Evolutionary conservation across 31 red algal genomes (phyloP).

Genomic region (Endocladia muricata): DNA sequence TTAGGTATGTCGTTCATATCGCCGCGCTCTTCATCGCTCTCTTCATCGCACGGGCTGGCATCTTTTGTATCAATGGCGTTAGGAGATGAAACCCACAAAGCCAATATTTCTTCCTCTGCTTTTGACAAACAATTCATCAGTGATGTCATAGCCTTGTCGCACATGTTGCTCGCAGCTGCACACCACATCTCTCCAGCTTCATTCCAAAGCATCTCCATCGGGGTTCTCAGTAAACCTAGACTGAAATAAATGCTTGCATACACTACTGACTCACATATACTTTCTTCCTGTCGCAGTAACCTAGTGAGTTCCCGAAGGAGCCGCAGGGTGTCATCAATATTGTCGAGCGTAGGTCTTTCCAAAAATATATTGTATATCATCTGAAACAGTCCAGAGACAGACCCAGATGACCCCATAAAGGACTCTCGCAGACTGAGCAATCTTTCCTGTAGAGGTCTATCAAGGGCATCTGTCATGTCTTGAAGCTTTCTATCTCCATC

Average conservation of each 20-base stretch:
- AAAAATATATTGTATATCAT: conserved; percentile 6
- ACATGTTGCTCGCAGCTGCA: conserved; percentile 7
- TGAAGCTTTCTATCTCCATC: too few relatives aligned
- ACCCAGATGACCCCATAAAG: too few relatives aligned
- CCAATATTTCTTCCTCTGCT: too few relatives aligned
- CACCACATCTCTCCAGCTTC: conserved; percentile 40
- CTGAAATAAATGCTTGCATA: conserved; percentile 37
- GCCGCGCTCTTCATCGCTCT: too few relatives aligned
- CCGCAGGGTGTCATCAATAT: conserved; percentile 10
- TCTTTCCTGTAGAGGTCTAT: too few relatives aligned
- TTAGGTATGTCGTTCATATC: too few relatives aligned
- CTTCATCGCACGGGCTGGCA: too few relatives aligned
- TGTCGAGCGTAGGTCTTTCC: conserved; percentile 17
- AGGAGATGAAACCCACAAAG: too few relatives aligned
- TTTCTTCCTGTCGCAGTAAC: conserved; percentile 20
- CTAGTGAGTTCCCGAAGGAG: conserved; percentile 42
- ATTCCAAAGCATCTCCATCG: conserved; percentile 58
- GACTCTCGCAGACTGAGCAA: too few relatives aligned
- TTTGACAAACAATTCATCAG: not conserved
- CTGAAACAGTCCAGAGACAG: not conserved
- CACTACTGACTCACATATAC: conserved; percentile 3
- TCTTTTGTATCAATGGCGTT: too few relatives aligned
- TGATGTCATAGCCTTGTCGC: not conserved
- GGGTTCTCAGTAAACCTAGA: conserved; percentile 57
- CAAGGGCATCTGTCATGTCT: too few relatives aligned